A percentile compares a stretch with the other conserved stretches of the same genome.
phyloP scores from a whole-genome alignment of 2,329 filamentous ascomycete genomes.

The Penicillium psychrosexuale region DNA sequence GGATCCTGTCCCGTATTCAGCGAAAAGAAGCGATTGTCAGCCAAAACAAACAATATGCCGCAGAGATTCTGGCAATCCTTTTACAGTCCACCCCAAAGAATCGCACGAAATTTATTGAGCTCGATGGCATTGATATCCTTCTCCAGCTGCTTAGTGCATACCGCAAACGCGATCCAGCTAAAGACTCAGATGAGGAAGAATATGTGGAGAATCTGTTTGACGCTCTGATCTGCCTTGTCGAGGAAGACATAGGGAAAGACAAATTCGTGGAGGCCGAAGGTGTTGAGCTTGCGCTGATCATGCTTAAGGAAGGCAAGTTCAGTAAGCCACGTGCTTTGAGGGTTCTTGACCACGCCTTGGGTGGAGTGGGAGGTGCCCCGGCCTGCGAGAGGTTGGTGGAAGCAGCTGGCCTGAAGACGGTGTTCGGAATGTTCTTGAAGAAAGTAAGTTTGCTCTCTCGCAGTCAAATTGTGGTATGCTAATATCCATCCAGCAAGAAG shows the following conservation, averaged over 20 bases:
- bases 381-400: constrained; percentile 78
- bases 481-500: constrained; percentile 53
- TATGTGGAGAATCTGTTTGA: constrained; percentile 95
- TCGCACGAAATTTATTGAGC: constrained; percentile 58
- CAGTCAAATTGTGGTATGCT: constrained; percentile 9
- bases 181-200: constrained; percentile 86
- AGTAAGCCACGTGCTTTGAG: constrained; percentile 75
- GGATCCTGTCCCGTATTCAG: constrained; percentile 73
- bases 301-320: constrained; percentile 84
- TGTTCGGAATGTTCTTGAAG: constrained; percentile 88
- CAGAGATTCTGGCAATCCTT: constrained; percentile 86
- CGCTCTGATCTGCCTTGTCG: constrained; percentile 73
- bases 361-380: constrained; percentile 54
- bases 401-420: constrained; percentile 75
- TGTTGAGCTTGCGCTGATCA: constrained; percentile 84
- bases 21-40: constrained; percentile 64
- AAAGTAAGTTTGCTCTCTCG: constrained; percentile 42
- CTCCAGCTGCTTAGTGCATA: constrained; percentile 83
- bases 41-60: constrained; percentile 94
- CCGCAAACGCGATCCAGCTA: constrained; percentile 78
- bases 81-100: constrained; percentile 71
- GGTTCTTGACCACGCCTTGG: constrained; percentile 77
- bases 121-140: constrained; percentile 73
- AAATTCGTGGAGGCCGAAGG: constrained; percentile 89
- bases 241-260: constrained; percentile 69